Conservation (phyloP, 331 rosid species). For the Spiraea crenata region DNA sequence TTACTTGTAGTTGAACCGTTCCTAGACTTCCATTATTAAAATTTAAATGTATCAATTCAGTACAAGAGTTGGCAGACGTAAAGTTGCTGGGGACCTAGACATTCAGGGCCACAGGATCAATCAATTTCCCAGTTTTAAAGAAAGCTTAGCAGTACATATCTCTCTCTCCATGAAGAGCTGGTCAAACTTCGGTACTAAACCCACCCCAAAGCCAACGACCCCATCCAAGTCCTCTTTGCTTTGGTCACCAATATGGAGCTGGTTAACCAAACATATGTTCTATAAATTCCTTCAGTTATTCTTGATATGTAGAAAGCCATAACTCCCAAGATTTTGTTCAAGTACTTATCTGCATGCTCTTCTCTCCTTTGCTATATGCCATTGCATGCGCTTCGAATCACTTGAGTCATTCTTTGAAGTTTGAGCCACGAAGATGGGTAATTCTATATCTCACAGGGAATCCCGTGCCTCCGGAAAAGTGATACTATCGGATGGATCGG, state of each 20-base stretch:
- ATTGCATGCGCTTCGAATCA: no score
- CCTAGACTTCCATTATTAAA: conserved; percentile 17
- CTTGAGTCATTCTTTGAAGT: neutral
- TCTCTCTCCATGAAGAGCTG: neutral
- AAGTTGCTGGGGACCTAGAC: neutral
- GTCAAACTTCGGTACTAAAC: conserved; percentile 10
- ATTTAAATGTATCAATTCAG: conserved; percentile 10
- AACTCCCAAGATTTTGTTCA: neutral
- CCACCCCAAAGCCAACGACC: conserved; percentile 33
- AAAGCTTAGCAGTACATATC: no score
- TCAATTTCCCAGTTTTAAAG: no score
- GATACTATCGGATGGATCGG: conserved; percentile 57
- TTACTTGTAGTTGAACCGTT: conserved; percentile 43
- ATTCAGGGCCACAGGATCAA: no score
- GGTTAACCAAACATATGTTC: conserved; percentile 65
- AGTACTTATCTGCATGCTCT: neutral
- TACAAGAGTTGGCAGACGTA: neutral
- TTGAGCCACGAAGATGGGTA: conserved; percentile 48
- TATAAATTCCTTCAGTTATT: conserved; percentile 12
- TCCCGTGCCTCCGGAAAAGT: conserved; percentile 39
- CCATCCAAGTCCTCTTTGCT: conserved; percentile 22
- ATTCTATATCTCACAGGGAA: conserved; percentile 33
- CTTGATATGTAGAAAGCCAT: neutral
- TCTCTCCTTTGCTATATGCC: neutral
- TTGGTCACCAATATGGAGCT: conserved; percentile 55